Evolutionary conservation across 805 yeast species (phyloP).

Genomic region (Scheffersomyces stipitis): DNA sequence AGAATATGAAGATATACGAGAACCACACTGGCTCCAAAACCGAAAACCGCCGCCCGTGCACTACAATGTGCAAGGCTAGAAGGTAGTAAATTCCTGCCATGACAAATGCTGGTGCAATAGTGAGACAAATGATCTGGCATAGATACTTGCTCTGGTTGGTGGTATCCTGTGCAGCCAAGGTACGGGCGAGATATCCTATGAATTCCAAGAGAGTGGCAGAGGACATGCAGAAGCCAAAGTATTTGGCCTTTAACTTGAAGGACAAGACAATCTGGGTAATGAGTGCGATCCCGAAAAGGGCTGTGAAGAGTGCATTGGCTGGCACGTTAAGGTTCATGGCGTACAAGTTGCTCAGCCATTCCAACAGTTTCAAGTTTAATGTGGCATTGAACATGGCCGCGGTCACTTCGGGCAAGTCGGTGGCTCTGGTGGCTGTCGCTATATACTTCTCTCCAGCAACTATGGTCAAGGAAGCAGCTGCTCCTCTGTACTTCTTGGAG

Average conservation of each 20-base stretch:
- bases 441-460: conserved; percentile 16
- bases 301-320: conserved; percentile 59
- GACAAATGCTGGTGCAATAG: conserved; percentile 78
- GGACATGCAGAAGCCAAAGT: conserved; percentile 61
- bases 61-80: conserved; percentile 63
- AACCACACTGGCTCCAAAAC: conserved; percentile 56
- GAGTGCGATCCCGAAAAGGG: conserved; percentile 45
- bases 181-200: conserved; percentile 66
- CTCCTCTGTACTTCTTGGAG: conserved; percentile 16
- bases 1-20: conserved; percentile 61
- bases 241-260: conserved; percentile 18
- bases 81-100: conserved; percentile 82
- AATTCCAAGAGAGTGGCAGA: conserved; percentile 61
- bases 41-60: conserved; percentile 50
- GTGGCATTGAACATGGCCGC: conserved; percentile 19
- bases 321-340: conserved; percentile 47
- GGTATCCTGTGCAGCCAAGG: conserved; percentile 40
- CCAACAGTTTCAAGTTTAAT: conserved; percentile 15
- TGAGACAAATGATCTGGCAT: conserved; percentile 65
- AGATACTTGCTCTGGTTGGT: conserved; percentile 44
- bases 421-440: conserved; percentile 23
- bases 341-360: conserved; percentile 21
- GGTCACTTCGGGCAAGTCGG: conserved; percentile 18
- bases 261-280: conserved; percentile 10
- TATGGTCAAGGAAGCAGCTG: conserved; percentile 19